A percentile compares a stretch with the other conserved stretches of the same genome.
phyloP scores from a whole-genome alignment of 805 yeast species.

The Saturnispora ahearnii region DNA sequence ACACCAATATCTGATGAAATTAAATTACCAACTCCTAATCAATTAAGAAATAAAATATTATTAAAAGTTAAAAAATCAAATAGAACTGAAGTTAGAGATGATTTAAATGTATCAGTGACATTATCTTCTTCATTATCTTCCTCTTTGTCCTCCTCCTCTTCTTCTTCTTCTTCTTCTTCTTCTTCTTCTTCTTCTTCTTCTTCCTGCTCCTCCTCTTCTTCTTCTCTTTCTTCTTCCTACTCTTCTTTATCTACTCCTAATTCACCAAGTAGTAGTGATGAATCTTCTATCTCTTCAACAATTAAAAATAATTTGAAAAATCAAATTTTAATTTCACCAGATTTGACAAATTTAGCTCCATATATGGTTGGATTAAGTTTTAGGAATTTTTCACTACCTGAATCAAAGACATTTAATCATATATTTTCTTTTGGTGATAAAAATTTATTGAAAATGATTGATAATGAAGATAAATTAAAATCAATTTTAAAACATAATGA shows the following conservation, averaged over 20 bases:
- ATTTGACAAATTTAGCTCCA: constrained; percentile 54
- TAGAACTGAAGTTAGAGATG: constrained; percentile 12
- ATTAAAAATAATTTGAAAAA: constrained; percentile 15
- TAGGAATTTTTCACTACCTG: constrained; percentile 76
- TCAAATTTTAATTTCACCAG: constrained; percentile 25
- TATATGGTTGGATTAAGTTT: constrained; percentile 71
- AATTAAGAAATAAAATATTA: constrained; percentile 60
- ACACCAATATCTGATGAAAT: not conserved
- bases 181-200: constrained; percentile 6
- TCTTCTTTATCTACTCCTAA: not conserved
- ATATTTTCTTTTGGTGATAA: constrained; percentile 84
- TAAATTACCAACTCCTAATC: constrained; percentile 62
- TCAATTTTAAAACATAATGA: constrained; percentile 72
- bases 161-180: constrained; percentile 7
- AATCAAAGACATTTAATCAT: constrained; percentile 71
- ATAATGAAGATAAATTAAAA: constrained; percentile 45
- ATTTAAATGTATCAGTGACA: not conserved
- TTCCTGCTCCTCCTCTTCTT: not conserved
- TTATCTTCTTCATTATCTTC: not conserved
- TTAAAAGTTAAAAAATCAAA: constrained; percentile 63
- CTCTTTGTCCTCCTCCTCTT: constrained; percentile 25
- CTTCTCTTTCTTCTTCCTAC: not conserved
- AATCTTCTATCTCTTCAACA: constrained; percentile 11
- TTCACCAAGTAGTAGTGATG: not conserved
- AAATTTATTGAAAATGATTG: constrained; percentile 49